Evolutionary conservation across 177 flowering plant species (phyloP).

Genomic region (Vitis hybrid): DNA sequence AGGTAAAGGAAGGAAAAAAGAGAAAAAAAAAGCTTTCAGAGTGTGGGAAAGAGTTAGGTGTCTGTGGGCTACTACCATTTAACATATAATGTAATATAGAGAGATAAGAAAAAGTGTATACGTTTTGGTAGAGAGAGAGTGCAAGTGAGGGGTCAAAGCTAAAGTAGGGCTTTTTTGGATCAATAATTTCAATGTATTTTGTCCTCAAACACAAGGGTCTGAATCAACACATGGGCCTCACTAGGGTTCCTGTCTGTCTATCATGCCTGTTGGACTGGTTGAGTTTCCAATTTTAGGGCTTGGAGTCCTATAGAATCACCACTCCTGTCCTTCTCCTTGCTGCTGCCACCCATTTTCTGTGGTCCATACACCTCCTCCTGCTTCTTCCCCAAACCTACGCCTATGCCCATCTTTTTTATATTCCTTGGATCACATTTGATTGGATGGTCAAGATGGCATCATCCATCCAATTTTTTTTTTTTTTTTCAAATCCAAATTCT

Average conservation of each 20-base stretch:
- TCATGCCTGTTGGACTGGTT: slow-evolving; percentile 11
- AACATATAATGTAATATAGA: neutral
- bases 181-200: slow-evolving; percentile 29
- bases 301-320: neutral
- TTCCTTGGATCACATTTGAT: too few relatives aligned
- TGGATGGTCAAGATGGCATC: too few relatives aligned
- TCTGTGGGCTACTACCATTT: slow-evolving; percentile 13
- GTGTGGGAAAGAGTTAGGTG: slow-evolving; percentile 20
- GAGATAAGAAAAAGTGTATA: too few relatives aligned
- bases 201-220: slow-evolving; percentile 13
- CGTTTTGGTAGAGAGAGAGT: neutral
- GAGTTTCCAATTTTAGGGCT: slow-evolving; percentile 10
- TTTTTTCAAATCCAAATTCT: too few relatives aligned
- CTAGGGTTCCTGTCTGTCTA: slow-evolving; percentile 16
- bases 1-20: neutral
- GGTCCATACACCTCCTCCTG: neutral
- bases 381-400: too few relatives aligned
- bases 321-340: neutral
- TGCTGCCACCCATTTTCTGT: neutral
- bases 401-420: too few relatives aligned
- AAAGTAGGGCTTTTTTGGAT: slow-evolving; percentile 18
- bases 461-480: too few relatives aligned
- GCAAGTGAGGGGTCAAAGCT: slow-evolving; percentile 24
- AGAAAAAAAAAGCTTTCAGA: slow-evolving; percentile 6
- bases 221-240: slow-evolving; percentile 21